These are phyloP conservation scores for Eucalyptus dawsonii DNA, from an alignment of 345 rosid species.

Conservation along the genomic window DNA sequence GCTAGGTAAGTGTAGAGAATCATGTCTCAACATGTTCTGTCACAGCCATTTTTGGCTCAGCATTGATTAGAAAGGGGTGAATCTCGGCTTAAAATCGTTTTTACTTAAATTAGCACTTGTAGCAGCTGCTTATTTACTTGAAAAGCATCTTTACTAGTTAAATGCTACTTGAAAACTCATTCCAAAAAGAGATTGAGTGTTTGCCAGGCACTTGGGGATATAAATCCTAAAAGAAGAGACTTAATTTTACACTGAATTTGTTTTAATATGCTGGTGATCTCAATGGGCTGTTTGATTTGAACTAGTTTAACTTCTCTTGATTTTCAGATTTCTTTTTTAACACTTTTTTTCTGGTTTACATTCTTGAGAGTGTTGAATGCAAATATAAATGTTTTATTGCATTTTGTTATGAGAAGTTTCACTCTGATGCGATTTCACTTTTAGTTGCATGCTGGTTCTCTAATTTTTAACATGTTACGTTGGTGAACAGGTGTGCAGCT, in stretches of 20 bases:
- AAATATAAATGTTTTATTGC: background rate
- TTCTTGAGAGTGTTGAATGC: background rate
- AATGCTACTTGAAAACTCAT: background rate
- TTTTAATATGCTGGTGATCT: background rate
- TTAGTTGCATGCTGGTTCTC: background rate
- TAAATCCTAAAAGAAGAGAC: background rate
- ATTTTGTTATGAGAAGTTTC: background rate
- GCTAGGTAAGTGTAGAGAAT: background rate
- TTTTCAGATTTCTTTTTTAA: background rate
- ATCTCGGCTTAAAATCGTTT: background rate
- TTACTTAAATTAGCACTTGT: background rate
- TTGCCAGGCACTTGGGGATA: background rate
- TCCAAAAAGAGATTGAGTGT: background rate
- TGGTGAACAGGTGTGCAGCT: slow-evolving; percentile 50
- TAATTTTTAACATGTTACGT: background rate
- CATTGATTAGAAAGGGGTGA: background rate
- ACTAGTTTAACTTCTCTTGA: background rate
- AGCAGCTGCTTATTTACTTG: background rate
- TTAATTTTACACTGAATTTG: background rate
- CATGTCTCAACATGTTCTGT: background rate
- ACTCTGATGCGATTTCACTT: background rate
- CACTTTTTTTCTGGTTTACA: background rate
- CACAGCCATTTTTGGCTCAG: background rate
- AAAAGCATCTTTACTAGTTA: background rate
- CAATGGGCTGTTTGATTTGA: background rate